phyloP scores from a whole-genome alignment of 306 rosid genomes.

The Amphicarpaea edgeworthii region DNA sequence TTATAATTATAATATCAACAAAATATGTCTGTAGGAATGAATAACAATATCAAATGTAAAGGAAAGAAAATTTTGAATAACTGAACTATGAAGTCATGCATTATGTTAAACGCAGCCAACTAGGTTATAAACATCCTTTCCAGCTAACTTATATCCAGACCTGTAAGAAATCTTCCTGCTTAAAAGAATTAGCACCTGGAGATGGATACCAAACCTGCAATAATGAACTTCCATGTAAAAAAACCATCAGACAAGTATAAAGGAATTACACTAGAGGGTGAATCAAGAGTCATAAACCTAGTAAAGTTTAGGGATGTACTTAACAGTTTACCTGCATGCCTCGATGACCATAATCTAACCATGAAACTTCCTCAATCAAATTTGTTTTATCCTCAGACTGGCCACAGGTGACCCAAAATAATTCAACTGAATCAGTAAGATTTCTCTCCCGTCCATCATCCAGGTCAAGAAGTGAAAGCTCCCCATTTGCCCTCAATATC shows the following conservation, averaged over 20 bases:
- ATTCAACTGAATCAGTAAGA: conserved; percentile 94
- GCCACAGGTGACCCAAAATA: conserved; percentile 99
- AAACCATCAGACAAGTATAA: conserved; percentile 63
- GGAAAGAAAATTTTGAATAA: conserved; percentile 29
- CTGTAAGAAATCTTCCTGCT: conserved; percentile 99
- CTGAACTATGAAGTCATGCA: conserved; percentile 26
- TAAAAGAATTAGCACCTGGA: conserved; percentile 82
- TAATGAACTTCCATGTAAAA: conserved; percentile 66
- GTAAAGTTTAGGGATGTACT: conserved; percentile 35
- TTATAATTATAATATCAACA: conserved; percentile 27
- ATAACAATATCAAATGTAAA: conserved; percentile 19
- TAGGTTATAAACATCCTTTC: conserved; percentile 33
- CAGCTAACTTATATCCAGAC: conserved; percentile 53
- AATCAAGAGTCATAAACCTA: conserved; percentile 36
- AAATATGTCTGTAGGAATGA: conserved; percentile 16
- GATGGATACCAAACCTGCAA: conserved; percentile 99
- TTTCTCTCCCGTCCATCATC: conserved; percentile 94
- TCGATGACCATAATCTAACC: conserved; percentile 98
- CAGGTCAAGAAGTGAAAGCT: conserved; percentile 97
- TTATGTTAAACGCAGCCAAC: conserved; percentile 33
- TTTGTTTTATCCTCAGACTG: conserved; percentile 91
- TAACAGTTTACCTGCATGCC: conserved; percentile 92
- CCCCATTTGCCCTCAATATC: conserved; percentile 93
- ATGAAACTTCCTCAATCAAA: conserved; percentile 97
- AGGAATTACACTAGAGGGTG: conserved; percentile 34